Evolutionary conservation across 2,329 filamentous ascomycete genomes (phyloP), one percentile per base, ranked within the genome.

Genomic region (Colletotrichum horii): DNA sequence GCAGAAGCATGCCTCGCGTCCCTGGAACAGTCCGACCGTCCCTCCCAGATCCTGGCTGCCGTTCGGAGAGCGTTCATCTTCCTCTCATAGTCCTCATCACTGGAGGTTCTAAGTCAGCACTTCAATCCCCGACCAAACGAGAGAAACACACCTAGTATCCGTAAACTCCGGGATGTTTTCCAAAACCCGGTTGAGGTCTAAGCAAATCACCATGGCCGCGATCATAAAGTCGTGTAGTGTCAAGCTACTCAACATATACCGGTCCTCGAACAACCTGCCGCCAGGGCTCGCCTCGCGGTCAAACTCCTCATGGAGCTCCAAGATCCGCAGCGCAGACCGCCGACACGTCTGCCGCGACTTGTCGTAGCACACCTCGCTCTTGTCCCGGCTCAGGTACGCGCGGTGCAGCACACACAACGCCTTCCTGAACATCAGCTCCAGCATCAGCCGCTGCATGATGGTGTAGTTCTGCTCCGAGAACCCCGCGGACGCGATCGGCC

Each of bases 121-220:
- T 15, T 15, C 38, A 19, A 52, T 3, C 6, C 36, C 24, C 12
- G 38, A 32, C 2, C 19, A 4, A 30, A 1, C 8, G 6, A 19
- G 11, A 16, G 28, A 26, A 24, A 19, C 82, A 77, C 81, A 87
- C 87, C 79, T 83, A 76, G 82, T 83, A 24, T 84, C 81, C 32
- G 79, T 77, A 22, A 84, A 84, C 76, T 87, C 86, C 38, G 38
- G 19, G 38, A 43, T 43, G 3, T 43, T 43, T 12, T 43, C 38
- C 38, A 43, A 43, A 43, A 43, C 38, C 38, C 38, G 38, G 28
- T 83, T 84, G 15, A 89, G 80, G 76, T 89, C 88, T 4, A 92
- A 80, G 72, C 89, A 92, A 8, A 92, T 79, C 55, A 92, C 88
- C 89, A 92, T 92, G 15, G 89, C 87, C 0, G 91, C 91, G 22